Evolutionary conservation across 2,329 filamentous ascomycete species (phyloP), one percentile per base, ranked within the genome.

Genomic region (Torrubiellomyces zombiae): DNA sequence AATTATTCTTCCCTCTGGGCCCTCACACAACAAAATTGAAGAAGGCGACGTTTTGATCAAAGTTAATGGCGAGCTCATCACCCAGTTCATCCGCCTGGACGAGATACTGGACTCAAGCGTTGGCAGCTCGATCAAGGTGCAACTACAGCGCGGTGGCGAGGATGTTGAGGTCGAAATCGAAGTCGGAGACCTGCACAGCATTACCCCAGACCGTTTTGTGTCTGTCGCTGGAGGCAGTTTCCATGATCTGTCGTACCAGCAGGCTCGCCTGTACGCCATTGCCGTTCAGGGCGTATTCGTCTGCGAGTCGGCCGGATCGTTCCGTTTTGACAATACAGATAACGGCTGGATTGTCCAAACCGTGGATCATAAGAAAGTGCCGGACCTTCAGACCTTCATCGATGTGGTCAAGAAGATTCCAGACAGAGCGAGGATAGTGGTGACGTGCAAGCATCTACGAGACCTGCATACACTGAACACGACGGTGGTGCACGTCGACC

Each of bases 401-500:
- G 67, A 89, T 38, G 85, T 94, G 28, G 79, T 94, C 67, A 82
- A 80, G 52, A 62, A 53, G 14, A 91, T 98, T 27, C 83, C 89
- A 2, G 75, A 79, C 53, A 67, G 62, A 44, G 70, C 83, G 16
- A 70, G 89, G 27, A 77, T 98, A 8, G 86, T 95, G 16, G 77
- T 95, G 29, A 89, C 81, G 6, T 98, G 94, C 57, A 89, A 91
- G 52, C 86, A 98, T 47, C 73, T 98, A 18, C 67, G 86, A 28
- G 91, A 98, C 47, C 60, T 98, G 29, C 89, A 98, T 50, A 94
- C 86, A 1, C 67, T 91, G 27, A 85, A 92, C 49, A 98, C 89
- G 1, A 80, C 76, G 30, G 86, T 98, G 45, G 67, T 94, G 35
- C 77, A 89, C 36, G 70, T 98, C 28, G 89, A 98, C 49, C 73